These are phyloP conservation scores for Paragyromitra xinjiangensis DNA, from an alignment of 495 filamentous ascomycete genomes.

Conservation along the genomic window DNA sequence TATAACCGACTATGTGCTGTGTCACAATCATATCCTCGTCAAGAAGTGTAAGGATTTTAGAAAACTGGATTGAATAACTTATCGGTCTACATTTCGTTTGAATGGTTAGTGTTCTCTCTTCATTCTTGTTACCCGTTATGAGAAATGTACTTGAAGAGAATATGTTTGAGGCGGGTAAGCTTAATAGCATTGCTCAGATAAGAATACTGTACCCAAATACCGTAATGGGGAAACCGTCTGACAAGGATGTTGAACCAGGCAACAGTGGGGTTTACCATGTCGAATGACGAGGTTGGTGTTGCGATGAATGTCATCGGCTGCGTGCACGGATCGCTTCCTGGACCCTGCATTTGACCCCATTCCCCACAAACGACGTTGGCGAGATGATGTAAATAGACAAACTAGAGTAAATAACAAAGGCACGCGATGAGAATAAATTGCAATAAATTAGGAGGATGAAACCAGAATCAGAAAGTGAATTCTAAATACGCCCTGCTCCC, in stretches of 20 bases:
- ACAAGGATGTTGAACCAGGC: not conserved
- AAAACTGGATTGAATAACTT: no score
- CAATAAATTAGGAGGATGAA: constrained; percentile 1
- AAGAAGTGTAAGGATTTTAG: no score
- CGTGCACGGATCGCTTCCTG: constrained; percentile 25
- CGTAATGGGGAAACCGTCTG: not conserved
- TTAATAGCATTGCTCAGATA: not conserved
- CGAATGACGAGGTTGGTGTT: constrained; percentile 11
- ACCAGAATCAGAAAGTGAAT: not conserved
- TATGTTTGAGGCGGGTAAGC: not conserved
- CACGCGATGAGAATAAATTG: not conserved
- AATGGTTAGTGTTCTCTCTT: no score
- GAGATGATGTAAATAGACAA: constrained; percentile 8
- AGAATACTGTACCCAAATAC: not conserved
- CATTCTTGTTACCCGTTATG: no score
- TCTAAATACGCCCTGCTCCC: constrained; percentile 2
- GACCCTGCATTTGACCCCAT: constrained; percentile 10
- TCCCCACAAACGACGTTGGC: constrained; percentile 6
- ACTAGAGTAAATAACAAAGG: not conserved
- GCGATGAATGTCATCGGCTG: constrained; percentile 29
- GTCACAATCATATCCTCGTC: no score
- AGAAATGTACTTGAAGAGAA: no score
- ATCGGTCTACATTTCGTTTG: no score
- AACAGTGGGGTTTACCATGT: constrained; percentile 11
- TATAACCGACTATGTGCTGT: no score